Percentiles rank a stretch among this genome's conserved stretches.
Evolutionary conservation across 2,329 filamentous ascomycete species (phyloP).

Genomic region (Epichloe aotearoae): DNA sequence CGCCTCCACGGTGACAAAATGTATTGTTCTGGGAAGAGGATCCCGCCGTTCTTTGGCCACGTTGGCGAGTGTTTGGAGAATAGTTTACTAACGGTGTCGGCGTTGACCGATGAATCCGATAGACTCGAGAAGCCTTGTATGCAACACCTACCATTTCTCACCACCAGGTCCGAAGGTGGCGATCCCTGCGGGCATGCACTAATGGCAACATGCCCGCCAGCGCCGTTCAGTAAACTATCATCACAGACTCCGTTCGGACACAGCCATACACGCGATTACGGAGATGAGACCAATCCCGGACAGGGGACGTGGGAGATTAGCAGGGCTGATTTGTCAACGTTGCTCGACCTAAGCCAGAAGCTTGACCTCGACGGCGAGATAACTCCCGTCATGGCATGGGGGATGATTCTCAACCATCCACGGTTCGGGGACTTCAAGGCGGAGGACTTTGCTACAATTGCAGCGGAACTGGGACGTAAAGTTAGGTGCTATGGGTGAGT

Average conservation of each 20-base stretch:
- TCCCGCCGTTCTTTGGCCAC: constrained; percentile 5
- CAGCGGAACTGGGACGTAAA: constrained; percentile 63
- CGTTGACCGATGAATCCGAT: constrained; percentile 30
- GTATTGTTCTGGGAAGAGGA: constrained; percentile 3
- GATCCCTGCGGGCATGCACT: constrained; percentile 77
- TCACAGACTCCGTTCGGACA: constrained; percentile 40
- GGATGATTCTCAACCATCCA: constrained; percentile 62
- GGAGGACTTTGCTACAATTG: constrained; percentile 58
- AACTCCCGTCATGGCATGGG: constrained; percentile 92
- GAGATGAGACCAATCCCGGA: constrained; percentile 23
- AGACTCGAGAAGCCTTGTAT: constrained; percentile 88
- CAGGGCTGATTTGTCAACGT: constrained; percentile 62
- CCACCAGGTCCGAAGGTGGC: constrained; percentile 46
- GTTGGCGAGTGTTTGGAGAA: constrained; percentile 6
- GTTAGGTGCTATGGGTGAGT: constrained; percentile 85
- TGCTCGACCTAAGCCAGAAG: constrained; percentile 72
- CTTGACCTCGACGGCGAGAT: constrained; percentile 81
- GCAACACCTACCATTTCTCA: constrained; percentile 71
- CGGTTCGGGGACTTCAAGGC: constrained; percentile 50
- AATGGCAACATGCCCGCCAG: constrained; percentile 83
- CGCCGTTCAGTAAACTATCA: constrained; percentile 37
- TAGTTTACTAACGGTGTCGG: constrained; percentile 30
- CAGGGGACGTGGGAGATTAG: constrained; percentile 70
- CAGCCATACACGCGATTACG: constrained; percentile 22
- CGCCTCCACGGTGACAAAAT: constrained; percentile 38